These are phyloP conservation scores for Eucalyptus victrix DNA, from an alignment of 345 rosid species.

Conservation along the genomic window DNA sequence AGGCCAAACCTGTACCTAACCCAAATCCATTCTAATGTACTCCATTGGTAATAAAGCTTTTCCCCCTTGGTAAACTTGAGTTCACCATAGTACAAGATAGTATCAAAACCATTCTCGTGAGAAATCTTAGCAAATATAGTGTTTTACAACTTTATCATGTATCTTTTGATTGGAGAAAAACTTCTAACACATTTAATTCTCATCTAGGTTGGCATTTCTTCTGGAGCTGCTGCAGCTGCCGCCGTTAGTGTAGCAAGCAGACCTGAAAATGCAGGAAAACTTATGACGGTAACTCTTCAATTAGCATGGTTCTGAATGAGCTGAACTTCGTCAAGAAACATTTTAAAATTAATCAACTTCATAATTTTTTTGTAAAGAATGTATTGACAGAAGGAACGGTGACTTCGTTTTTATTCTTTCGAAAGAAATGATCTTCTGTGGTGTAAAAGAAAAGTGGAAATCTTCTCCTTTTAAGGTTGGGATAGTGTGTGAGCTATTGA, in stretches of 20 bases:
- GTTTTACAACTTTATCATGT: not conserved
- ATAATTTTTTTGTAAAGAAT: not conserved
- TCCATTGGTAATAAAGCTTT: not conserved
- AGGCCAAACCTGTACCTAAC: not conserved
- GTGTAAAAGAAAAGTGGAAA: not conserved
- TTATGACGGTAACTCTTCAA: conserved; percentile 41
- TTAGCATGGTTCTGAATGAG: not conserved
- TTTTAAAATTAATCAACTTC: not conserved
- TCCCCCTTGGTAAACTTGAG: not conserved
- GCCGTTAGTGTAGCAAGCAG: conserved; percentile 72
- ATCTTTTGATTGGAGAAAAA: not conserved
- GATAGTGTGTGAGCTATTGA: not conserved
- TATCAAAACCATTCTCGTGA: not conserved
- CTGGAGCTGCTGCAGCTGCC: conserved; percentile 97
- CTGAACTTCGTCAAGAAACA: not conserved
- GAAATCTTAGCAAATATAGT: not conserved
- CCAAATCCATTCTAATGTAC: not conserved
- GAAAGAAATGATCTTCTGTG: not conserved
- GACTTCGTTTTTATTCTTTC: not conserved
- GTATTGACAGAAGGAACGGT: not conserved
- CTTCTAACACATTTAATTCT: not conserved
- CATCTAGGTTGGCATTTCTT: conserved; percentile 79
- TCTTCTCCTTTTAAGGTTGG: not conserved
- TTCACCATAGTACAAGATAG: not conserved
- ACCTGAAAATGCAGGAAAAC: conserved; percentile 87